A percentile compares a stretch with the other conserved stretches of the same genome.
Conservation (phyloP, 2,329 filamentous ascomycete species). For the Epichloe hybrida region DNA sequence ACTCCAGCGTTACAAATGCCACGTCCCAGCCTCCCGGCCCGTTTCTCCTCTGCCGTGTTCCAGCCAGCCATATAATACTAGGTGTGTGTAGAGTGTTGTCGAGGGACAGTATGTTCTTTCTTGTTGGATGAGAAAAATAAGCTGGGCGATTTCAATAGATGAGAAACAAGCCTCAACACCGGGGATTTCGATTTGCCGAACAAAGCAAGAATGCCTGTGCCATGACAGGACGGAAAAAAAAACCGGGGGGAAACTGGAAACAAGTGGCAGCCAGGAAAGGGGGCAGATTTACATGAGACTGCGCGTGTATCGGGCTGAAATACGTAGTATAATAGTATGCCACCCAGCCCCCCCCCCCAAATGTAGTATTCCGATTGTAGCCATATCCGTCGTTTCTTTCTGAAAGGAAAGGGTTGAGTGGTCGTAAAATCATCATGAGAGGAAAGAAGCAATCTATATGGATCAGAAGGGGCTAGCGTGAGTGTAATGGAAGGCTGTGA, state of each 20-base stretch:
- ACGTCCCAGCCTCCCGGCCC: no score
- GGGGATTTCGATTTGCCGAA: not conserved
- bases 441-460: not conserved
- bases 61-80: no score
- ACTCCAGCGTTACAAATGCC: no score
- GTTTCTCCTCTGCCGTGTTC: no score
- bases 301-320: not conserved
- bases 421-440: not conserved
- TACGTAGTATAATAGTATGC: not conserved
- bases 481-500: not conserved
- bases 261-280: no score
- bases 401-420: not conserved
- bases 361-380: not conserved
- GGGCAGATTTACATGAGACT: not conserved
- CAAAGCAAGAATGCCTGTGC: not conserved
- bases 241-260: not conserved
- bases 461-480: not conserved
- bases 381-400: not conserved
- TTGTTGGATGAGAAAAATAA: not conserved
- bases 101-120: not conserved
- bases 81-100: not conserved
- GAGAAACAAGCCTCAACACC: not conserved
- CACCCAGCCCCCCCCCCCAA: no score
- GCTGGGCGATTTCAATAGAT: not conserved
- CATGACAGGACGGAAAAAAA: not conserved